Conservation (phyloP, 768 basidiomycete genomes). For the Auriculariales sp. region DNA sequence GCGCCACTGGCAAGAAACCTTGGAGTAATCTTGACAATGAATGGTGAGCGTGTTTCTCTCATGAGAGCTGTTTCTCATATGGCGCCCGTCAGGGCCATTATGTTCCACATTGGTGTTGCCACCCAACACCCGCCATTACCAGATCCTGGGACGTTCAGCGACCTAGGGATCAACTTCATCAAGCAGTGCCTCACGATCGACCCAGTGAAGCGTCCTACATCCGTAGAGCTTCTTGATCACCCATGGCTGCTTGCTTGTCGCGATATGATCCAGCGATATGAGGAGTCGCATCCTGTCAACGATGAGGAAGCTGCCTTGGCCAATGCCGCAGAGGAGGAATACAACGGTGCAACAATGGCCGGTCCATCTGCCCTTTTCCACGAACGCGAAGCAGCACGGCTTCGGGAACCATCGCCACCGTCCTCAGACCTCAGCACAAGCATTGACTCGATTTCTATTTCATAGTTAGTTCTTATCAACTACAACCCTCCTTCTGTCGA, state of each 20-base stretch:
- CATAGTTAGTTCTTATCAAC: not conserved
- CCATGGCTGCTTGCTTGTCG: constrained; percentile 82
- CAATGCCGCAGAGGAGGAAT: constrained; percentile 32
- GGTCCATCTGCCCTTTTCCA: constrained; percentile 41
- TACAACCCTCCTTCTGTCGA: no score
- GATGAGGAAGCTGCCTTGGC: constrained; percentile 31
- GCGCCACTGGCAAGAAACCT: constrained; percentile 90
- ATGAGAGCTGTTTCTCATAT: constrained; percentile 6
- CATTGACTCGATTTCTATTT: not conserved
- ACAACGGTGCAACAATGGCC: constrained; percentile 36
- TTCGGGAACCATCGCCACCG: constrained; percentile 33
- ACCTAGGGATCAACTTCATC: constrained; percentile 85
- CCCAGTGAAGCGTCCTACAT: constrained; percentile 67
- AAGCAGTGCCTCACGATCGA: constrained; percentile 83
- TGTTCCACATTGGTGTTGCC: constrained; percentile 97
- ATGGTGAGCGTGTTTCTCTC: constrained; percentile 43
- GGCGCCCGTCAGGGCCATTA: constrained; percentile 83
- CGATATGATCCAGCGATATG: constrained; percentile 52
- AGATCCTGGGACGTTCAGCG: constrained; percentile 78
- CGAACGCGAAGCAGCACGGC: constrained; percentile 45
- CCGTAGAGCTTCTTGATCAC: constrained; percentile 72
- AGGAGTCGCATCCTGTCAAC: constrained; percentile 36
- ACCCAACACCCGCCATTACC: constrained; percentile 94
- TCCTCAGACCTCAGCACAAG: constrained; percentile 10
- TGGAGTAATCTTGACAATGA: constrained; percentile 99